Conservation (phyloP, 768 basidiomycete species). For the Podaxis pistillaris region DNA sequence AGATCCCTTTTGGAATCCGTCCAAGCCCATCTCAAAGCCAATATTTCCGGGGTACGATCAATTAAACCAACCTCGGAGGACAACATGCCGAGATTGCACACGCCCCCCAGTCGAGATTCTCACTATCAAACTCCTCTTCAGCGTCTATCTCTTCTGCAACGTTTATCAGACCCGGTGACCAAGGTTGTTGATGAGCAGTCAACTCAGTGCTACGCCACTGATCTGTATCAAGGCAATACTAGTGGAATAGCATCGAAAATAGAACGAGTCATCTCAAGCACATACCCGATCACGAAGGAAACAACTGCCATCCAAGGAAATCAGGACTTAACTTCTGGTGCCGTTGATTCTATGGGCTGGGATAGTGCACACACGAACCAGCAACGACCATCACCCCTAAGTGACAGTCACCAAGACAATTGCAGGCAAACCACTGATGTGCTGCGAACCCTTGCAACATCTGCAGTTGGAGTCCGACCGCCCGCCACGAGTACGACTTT, state of each 20-base stretch:
- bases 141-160: constrained; percentile 1
- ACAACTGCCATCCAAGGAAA: neutral
- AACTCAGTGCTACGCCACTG: neutral
- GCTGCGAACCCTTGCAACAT: neutral
- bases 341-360: neutral
- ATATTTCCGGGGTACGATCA: neutral
- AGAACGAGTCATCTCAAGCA: neutral
- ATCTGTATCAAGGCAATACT: neutral
- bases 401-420: constrained; percentile 10
- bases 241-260: neutral
- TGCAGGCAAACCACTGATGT: neutral
- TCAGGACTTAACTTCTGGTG: neutral
- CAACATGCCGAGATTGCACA: neutral
- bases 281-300: neutral
- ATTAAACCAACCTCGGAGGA: neutral
- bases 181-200: neutral
- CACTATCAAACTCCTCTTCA: neutral
- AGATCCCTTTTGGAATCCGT: constrained; percentile 1
- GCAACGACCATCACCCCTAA: constrained; percentile 8
- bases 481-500: neutral
- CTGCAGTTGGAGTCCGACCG: neutral
- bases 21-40: constrained; percentile 3
- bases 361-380: neutral
- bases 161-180: constrained; percentile 6
- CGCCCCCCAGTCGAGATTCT: neutral